Base-by-base conservation (phyloP, 495 filamentous ascomycete genomes). In the Neurospora sp. region DNA sequence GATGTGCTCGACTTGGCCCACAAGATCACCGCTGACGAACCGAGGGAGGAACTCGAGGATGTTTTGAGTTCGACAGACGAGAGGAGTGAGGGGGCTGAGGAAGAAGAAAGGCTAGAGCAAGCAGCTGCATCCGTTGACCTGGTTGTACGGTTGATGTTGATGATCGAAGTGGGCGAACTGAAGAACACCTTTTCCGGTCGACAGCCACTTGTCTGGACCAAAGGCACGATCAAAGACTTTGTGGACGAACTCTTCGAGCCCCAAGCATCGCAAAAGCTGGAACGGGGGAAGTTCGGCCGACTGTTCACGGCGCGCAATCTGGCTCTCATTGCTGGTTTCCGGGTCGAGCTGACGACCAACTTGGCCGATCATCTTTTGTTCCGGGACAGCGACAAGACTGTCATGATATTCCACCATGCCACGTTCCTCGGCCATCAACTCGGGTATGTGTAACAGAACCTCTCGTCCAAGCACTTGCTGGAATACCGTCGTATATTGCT, bases 281-380 rank as follows among this genome's bases (percentile, higher is more conserved):
- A 76, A 18, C 42, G 48, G 37, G 66, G 69, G 1, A 72, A 74
- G 16, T 42, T 79, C 5, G 73, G 71, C 20, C 54, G 31, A n/a
- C 38, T 75, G 31, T 77, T 79, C 42, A 77, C 76, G 8, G 77
- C 72, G 2, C 20, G 40, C 0, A 77, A 74, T 39, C 72, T 80
- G 0, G 54, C 40, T 8, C 42, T 72, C 6, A 83, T 85, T 69
- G 81, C 77, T 10, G 82, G 82, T 16, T 77, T 85, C n/a, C 74
- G 79, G 39, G 75, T 86, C 27, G 44, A 71, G 62, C 81, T 78
- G 80, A 87, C 86, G 12, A 74, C 73, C 70, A 84, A 87, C 71
- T 69, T 86, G 2, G 76, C 77, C 3, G 80, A 87, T 70, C 85
- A 86, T 74, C 77, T 87, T 2, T 77, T 77, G 0, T 70, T 86